Conservation (phyloP, 805 yeast species). For the Pichia exigua region DNA sequence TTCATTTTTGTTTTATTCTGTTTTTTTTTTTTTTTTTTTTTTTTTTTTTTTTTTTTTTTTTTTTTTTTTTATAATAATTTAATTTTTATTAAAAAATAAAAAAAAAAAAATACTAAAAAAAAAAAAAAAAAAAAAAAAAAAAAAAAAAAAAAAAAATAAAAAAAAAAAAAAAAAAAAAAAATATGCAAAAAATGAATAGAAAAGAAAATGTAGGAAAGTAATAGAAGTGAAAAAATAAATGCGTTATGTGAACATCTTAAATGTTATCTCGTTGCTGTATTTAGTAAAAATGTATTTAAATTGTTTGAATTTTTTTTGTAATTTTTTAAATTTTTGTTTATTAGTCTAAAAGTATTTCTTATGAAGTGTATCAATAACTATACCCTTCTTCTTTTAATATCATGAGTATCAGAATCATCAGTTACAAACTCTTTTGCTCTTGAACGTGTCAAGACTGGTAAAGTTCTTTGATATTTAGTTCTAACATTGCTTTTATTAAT, state of each 20-base stretch:
- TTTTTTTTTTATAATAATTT: no score
- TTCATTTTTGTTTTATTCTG: no score
- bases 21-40: no score
- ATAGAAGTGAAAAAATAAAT: neutral
- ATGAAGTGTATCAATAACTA: neutral
- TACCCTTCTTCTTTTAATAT: neutral
- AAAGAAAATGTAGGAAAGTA: neutral
- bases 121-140: neutral
- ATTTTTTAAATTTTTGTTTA: neutral
- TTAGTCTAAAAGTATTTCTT: neutral
- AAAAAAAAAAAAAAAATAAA: neutral
- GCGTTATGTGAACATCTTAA: neutral
- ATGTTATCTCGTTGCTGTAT: neutral
- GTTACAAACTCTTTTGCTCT: conserved; percentile 7
- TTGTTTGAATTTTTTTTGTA: neutral
- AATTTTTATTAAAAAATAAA: no score
- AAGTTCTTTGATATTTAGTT: conserved; percentile 9
- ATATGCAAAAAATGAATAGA: neutral
- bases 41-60: no score
- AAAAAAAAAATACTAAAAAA: neutral
- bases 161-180: neutral
- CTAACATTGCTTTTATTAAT: conserved; percentile 2
- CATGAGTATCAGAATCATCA: conserved; percentile 1
- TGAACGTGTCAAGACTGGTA: conserved; percentile 14
- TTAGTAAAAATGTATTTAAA: neutral